Conservation (phyloP, 2,329 filamentous ascomycete species). For the Cladophialophora psammophila region DNA sequence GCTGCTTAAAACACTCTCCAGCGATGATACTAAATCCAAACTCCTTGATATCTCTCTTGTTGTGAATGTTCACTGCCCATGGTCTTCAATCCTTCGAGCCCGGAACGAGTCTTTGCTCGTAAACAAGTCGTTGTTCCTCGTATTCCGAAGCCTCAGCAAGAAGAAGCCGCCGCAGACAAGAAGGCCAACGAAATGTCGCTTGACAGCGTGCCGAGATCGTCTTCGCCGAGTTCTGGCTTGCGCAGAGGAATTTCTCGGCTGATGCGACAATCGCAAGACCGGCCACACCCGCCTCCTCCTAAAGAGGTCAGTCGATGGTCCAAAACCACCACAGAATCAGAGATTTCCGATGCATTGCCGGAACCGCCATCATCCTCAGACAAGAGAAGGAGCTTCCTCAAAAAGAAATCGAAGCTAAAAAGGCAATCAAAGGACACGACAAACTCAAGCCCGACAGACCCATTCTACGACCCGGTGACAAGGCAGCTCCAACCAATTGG, state of each 20-base stretch:
- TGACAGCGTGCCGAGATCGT: conserved; percentile 2
- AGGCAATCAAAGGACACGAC: conserved; percentile 29
- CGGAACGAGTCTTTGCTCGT: conserved; percentile 29
- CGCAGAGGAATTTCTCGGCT: conserved; percentile 24
- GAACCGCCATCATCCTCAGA: not conserved
- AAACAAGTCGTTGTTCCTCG: conserved; percentile 23
- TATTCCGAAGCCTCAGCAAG: not conserved
- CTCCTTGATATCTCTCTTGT: conserved; percentile 12
- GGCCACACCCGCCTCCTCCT: conserved; percentile 16
- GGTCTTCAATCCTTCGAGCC: conserved; percentile 34
- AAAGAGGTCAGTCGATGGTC: conserved; percentile 36
- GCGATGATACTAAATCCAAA: conserved; percentile 7
- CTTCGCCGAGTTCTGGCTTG: conserved; percentile 24
- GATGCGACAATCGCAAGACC: conserved; percentile 24
- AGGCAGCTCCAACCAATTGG: conserved; percentile 22
- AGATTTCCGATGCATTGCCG: conserved; percentile 26
- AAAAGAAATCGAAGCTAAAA: conserved; percentile 26
- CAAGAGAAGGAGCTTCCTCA: conserved; percentile 24
- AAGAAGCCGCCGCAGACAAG: conserved; percentile 6
- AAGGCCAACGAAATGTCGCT: conserved; percentile 16
- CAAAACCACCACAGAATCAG: conserved; percentile 36
- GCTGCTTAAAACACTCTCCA: conserved; percentile 27
- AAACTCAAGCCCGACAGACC: conserved; percentile 33
- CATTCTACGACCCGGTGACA: conserved; percentile 30
- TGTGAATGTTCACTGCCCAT: conserved; percentile 12